A percentile compares a stretch with the other conserved stretches of the same genome.
phyloP scores from a whole-genome alignment of 768 basidiomycete genomes.

The Scleroderma citrinum region DNA sequence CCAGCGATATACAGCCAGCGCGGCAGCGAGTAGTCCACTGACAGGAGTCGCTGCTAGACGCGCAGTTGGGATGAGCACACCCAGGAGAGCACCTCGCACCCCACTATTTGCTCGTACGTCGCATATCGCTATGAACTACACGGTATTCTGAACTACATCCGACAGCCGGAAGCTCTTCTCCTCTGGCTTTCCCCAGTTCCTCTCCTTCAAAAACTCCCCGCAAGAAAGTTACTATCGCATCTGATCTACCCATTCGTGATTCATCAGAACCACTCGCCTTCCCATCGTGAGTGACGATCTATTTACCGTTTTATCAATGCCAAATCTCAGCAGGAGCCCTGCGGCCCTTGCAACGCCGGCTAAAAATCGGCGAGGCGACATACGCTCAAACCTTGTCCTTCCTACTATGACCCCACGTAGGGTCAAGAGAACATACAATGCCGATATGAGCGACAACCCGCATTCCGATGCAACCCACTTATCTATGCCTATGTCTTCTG shows the following conservation, averaged over 20 bases:
- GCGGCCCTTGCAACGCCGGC: constrained; percentile 49
- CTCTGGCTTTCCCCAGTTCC: constrained; percentile 59
- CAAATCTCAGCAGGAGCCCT: constrained; percentile 40
- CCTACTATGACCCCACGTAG: constrained; percentile 43
- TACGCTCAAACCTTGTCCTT: constrained; percentile 73
- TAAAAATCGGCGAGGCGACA: constrained; percentile 79
- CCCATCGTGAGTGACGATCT: constrained; percentile 46
- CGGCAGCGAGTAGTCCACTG: constrained; percentile 37
- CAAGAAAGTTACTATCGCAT: constrained; percentile 32
- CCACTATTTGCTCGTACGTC: constrained; percentile 47
- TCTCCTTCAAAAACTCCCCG: constrained; percentile 47
- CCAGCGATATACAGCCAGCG: constrained; percentile 29
- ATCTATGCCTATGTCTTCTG: constrained; percentile 53
- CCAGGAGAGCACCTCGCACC: constrained; percentile 35
- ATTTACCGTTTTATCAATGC: neutral
- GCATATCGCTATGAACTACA: neutral
- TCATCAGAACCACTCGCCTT: constrained; percentile 63
- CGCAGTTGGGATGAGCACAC: constrained; percentile 51
- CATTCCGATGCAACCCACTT: constrained; percentile 56
- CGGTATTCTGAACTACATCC: neutral
- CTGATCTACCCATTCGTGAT: constrained; percentile 34
- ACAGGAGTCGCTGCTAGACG: constrained; percentile 43
- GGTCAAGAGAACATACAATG: constrained; percentile 27
- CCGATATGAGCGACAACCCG: constrained; percentile 37
- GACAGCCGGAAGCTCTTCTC: constrained; percentile 54